Percentiles rank a stretch among this genome's conserved stretches.
phyloP scores from a whole-genome alignment of 192 early-diverging fungal species.

The Coemansia sp. region DNA sequence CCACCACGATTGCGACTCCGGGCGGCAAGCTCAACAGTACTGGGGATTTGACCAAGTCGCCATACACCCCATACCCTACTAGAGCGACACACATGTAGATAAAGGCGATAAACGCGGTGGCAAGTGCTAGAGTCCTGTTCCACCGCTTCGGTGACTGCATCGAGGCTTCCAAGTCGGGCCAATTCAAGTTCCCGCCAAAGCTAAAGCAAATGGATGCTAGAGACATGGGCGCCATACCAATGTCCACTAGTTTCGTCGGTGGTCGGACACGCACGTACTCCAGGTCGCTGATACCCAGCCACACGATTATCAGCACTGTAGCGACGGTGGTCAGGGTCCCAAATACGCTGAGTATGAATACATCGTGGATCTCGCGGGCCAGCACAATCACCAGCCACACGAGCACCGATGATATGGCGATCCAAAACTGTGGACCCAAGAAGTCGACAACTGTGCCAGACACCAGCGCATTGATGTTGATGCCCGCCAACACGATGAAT shows the following conservation, averaged over 20 bases:
- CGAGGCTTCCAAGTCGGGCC: slow-evolving; percentile 78
- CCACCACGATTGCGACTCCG: slow-evolving; percentile 59
- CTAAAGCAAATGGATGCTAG: slow-evolving; percentile 80
- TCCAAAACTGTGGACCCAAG: slow-evolving; percentile 62
- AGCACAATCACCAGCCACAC: slow-evolving; percentile 73
- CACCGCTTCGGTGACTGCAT: slow-evolving; percentile 76
- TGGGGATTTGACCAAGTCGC: slow-evolving; percentile 62
- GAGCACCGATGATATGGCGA: slow-evolving; percentile 58
- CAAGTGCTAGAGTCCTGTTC: slow-evolving; percentile 64
- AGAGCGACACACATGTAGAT: slow-evolving; percentile 75
- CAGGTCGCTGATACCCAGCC: slow-evolving; percentile 32
- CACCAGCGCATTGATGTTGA: slow-evolving; percentile 64
- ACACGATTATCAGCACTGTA: slow-evolving; percentile 69
- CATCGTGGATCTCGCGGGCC: slow-evolving; percentile 78
- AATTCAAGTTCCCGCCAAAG: slow-evolving; percentile 83
- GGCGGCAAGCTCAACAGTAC: slow-evolving; percentile 67
- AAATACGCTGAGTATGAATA: slow-evolving; percentile 72
- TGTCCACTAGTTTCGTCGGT: slow-evolving; percentile 34
- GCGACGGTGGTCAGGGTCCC: slow-evolving; percentile 73
- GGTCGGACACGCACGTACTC: slow-evolving; percentile 20
- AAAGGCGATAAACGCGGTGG: slow-evolving; percentile 63
- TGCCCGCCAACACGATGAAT: slow-evolving; percentile 74
- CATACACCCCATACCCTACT: slow-evolving; percentile 78
- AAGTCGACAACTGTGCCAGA: slow-evolving; percentile 31
- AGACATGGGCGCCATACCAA: slow-evolving; percentile 64